These are phyloP conservation scores for Cercospora sojina DNA, from an alignment of 2,329 filamentous ascomycete genomes.

Conservation along the genomic window DNA sequence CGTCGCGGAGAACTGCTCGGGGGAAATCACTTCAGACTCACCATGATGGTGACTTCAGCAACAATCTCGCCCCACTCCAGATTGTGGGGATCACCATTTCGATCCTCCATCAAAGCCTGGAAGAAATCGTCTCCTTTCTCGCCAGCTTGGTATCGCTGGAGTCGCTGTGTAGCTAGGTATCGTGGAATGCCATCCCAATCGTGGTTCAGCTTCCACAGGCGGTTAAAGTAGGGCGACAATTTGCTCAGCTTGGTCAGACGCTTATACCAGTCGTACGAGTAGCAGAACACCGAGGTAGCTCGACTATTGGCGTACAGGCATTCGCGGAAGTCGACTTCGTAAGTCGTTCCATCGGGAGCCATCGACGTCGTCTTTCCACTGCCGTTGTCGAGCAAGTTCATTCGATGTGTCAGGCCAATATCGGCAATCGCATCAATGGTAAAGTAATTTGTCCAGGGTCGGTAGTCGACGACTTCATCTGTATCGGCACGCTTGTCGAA, in stretches of 20 bases:
- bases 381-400: slow-evolving; percentile 35
- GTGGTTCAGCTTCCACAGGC: slow-evolving; percentile 43
- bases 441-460: slow-evolving; percentile 42
- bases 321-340: slow-evolving; percentile 51
- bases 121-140: slow-evolving; percentile 62
- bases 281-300: slow-evolving; percentile 53
- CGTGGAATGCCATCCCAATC: slow-evolving; percentile 50
- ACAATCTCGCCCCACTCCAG: slow-evolving; percentile 60
- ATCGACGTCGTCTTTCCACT: slow-evolving; percentile 34
- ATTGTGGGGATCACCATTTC: slow-evolving; percentile 46
- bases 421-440: slow-evolving; percentile 43
- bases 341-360: slow-evolving; percentile 43
- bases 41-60: slow-evolving; percentile 55
- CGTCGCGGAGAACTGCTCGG: too few relatives aligned
- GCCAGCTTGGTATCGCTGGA: slow-evolving; percentile 50
- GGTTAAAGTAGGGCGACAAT: slow-evolving; percentile 45
- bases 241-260: slow-evolving; percentile 50
- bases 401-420: slow-evolving; percentile 41
- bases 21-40: too few relatives aligned
- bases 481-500: slow-evolving; percentile 37
- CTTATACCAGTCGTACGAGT: slow-evolving; percentile 54
- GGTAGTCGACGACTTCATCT: slow-evolving; percentile 39
- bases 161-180: slow-evolving; percentile 46
- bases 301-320: slow-evolving; percentile 53
- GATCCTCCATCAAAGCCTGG: slow-evolving; percentile 55